Conservation (phyloP, 1,284 basidiomycete genomes). For the Leccinum pachyderme region DNA sequence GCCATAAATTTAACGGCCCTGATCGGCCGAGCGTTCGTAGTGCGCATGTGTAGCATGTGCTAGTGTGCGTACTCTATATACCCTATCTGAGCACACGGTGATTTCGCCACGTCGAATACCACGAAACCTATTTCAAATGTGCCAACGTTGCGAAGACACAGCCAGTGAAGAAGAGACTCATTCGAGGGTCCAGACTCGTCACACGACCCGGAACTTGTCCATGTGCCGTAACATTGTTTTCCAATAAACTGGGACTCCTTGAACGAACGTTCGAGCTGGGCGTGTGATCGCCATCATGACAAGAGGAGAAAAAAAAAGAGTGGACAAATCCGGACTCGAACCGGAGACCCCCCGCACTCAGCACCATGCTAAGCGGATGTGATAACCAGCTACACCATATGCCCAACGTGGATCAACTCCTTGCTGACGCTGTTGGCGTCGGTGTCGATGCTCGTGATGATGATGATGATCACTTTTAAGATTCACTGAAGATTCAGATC, state of each 20-base stretch:
- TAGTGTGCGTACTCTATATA: not conserved
- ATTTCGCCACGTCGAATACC: not conserved
- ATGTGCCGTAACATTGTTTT: not conserved
- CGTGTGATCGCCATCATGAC: not conserved
- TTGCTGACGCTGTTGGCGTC: not conserved
- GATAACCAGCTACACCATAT: constrained; percentile 52
- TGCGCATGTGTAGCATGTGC: too few species aligned
- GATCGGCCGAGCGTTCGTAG: too few species aligned
- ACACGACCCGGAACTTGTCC: not conserved
- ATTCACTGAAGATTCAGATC: not conserved
- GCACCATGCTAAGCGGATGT: constrained; percentile 43
- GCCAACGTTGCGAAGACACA: not conserved
- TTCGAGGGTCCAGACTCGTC: not conserved
- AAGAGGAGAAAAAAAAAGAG: not conserved
- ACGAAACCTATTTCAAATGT: not conserved
- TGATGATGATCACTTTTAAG: not conserved
- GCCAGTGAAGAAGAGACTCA: not conserved
- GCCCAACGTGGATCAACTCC: constrained; percentile 21
- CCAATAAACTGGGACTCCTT: not conserved
- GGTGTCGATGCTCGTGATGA: not conserved
- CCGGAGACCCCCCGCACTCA: constrained; percentile 40
- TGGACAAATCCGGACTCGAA: constrained; percentile 42
- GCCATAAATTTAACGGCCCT: not conserved
- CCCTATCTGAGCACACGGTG: not conserved
- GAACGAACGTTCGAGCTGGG: not conserved